Base-by-base conservation (phyloP, 2,329 filamentous ascomycete species). In the Talaromyces verruculosus region DNA sequence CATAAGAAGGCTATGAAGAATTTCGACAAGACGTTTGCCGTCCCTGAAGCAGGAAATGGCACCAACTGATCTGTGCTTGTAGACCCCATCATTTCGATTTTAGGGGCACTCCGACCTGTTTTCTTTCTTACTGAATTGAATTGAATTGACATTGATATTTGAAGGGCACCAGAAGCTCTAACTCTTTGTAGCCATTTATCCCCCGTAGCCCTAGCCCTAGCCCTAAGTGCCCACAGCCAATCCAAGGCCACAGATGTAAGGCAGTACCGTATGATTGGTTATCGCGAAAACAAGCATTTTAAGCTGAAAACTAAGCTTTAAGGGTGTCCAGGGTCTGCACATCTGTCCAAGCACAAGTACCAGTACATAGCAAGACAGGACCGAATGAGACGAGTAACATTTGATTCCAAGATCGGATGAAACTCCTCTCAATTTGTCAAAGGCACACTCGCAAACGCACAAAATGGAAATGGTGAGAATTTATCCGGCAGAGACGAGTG, bases 1-100 rank as follows among this genome's bases (percentile, higher is more conserved):
- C 35, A 25, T n/a, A n/a, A n/a, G 17, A 60, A 65, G 13, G 35
- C 45, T 1, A 65, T 65, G 63, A 22, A 33, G 15, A 41, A 41
- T 22, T 51, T 65, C 5, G 57, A 65, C 17, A 22, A 19, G 15
- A 45, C 35, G 33, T 49, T 65, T n/a, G 22, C 28, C 1, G 51
- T 22, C 17, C 51, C 49, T 53, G 49, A n/a, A n/a, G 49, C 28
- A 17, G 49, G 3, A 15, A n/a, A 5, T 33, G 15, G 7, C 2
- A 15, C 6, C 5, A 15, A 51, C 2, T n/a, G 47, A 51, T 30
- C 5, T 28, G 3, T 25, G 5, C 45, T 1, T 17, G 13, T 5
- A 13, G 25, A 17, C 15, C 3, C 25, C 15, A 53, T 17, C 17
- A n/a, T n/a, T 51, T 33, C 1, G 7, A n/a, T 2, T 1, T 10